Base-by-base conservation (phyloP, 176 grass and related monocot species). In the Paspalum notatum region DNA sequence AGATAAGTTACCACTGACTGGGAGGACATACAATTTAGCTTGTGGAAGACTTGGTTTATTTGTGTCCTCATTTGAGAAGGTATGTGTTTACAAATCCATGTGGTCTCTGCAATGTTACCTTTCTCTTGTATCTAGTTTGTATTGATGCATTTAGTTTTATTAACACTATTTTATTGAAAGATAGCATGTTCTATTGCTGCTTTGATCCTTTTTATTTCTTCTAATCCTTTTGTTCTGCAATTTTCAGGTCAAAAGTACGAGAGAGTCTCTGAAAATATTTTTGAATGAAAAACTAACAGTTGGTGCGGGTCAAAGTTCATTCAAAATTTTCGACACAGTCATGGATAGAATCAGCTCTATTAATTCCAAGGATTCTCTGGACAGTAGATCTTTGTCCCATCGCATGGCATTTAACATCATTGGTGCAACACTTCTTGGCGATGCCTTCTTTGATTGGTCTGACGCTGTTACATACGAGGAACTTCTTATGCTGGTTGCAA, bases 1-100 rank as follows among this genome's bases (percentile, higher is more conserved):
- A 66, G 97, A 99, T 86, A 96, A 96, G 80, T 86, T 96, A 48
- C 88, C 91, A 42, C 73, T 91, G 84, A 93, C 87, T 74, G 97
- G 76, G 67, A 91, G 77, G 68, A 86, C 93, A 70, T 99, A 96
- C 85, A 81, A 77, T 73, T 92, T 99, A 76, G 97, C 93, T 82
- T 99, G 94, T 57, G 93, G 97, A 88, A 87, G 60, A 80, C 90
- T 91, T 63, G 85, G 82, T 46, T 42, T 96, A 27, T 99, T 96
- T 67, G 83, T 93, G 76, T 91, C 92, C 26, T 85, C 87, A 40
- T 99, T 93, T 14, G 61, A 93, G 75, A 95, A 99, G 90, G 97
- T 99, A 86, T 72, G 56, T 14, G 17, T 46, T 11, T 44, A 78
- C 39, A 58, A 84, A 52, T 56, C 16, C 52, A 55, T 83, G 25